Base-by-base conservation (phyloP, 169 alveolate genomes). In the Plasmodium malariae region DNA sequence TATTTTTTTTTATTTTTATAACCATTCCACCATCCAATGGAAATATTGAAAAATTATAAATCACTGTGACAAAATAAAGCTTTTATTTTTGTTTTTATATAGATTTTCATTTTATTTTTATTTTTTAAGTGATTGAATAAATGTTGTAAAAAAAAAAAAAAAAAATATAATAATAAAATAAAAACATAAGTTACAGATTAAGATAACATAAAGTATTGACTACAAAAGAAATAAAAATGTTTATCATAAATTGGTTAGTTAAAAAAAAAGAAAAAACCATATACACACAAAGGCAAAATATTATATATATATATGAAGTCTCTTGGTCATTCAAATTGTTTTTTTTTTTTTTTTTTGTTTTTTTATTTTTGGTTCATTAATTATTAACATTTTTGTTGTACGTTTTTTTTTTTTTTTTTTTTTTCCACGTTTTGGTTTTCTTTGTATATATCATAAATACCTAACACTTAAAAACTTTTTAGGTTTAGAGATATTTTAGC, bases 401-500 rank as follows among this genome's bases (percentile, higher is more conserved):
- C 48, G 17, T 37, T 3, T 40, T 65, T 45, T 40, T 17, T 40
- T n/a, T 30, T 0, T 2, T 69, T 0, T 24, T 9, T 14, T 1
- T n/a, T 2, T 26, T 30, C 9, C 14, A 24, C 9, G 73, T 26
- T 19, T 5, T 4, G 54, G n/a, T 40, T 5, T 5, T 40, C n/a
- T 40, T 4, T 40, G 9, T 40, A 40, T 40, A 40, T 40, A 40
- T 40, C 9, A 40, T 5, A 40, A 40, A 5, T 5, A 40, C 9
- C 9, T 40, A 5, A 40, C 49, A 40, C 9, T 40, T 40, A 40
- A 40, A n/a, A 0, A 55, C n/a, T 32, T 48, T 26, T 34, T 74
- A 93, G 99, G 99, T 95, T 97, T 93, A 94, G 96, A 92, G 97
- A 94, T 37, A 92, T 96, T 65, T 91, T 97, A 45, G 94, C 95